These are phyloP conservation scores for Rhynchospora breviuscula DNA, from an alignment of 176 grass and related monocot genomes.

Conservation along the genomic window DNA sequence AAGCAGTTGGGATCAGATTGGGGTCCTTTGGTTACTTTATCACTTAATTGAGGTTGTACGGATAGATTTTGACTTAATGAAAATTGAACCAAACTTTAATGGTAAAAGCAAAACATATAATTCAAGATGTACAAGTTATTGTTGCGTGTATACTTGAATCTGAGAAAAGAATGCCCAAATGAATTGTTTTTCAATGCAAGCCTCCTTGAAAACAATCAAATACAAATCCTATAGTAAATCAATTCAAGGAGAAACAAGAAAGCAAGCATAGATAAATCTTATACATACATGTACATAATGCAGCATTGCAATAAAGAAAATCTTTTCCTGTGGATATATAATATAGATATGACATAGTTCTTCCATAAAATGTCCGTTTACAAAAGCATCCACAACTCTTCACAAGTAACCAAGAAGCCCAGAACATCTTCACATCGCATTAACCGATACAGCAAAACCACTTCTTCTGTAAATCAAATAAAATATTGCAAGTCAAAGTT, in stretches of 20 bases:
- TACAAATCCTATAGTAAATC: background rate
- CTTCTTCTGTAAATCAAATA: slow-evolving; percentile 27
- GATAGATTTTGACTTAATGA: background rate
- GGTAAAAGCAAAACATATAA: background rate
- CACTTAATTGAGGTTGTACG: background rate
- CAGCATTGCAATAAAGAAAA: slow-evolving; percentile 12
- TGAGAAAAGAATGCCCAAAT: background rate
- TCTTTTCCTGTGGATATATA: background rate
- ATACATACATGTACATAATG: slow-evolving; percentile 16
- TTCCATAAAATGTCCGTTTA: background rate
- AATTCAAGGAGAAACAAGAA: slow-evolving; percentile 18
- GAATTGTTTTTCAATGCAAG: background rate
- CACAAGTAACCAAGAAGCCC: background rate
- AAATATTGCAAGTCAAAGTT: background rate
- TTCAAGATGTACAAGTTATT: background rate
- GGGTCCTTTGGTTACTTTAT: background rate
- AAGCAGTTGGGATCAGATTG: background rate
- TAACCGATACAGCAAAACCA: slow-evolving; percentile 38
- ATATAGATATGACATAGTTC: background rate
- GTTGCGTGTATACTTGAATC: background rate
- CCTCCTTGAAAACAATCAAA: background rate
- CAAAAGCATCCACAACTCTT: slow-evolving; percentile 8
- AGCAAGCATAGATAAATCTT: slow-evolving; percentile 5
- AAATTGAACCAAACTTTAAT: background rate
- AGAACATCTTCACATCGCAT: background rate